Conservation (phyloP, 768 basidiomycete species). For the Boletus tomentosulus region DNA sequence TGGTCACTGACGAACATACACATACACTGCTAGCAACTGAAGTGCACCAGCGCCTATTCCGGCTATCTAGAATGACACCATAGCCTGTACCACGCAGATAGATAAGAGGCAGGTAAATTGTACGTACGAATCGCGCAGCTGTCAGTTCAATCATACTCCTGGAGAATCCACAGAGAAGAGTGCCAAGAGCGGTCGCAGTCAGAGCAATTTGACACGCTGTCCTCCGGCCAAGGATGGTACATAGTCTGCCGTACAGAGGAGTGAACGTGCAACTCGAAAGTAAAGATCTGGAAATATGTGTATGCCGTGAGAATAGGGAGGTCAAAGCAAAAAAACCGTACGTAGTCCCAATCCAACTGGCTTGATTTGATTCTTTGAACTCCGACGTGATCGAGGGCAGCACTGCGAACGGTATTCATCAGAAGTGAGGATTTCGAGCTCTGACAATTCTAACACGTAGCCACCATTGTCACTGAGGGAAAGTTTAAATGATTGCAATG, state of each 20-base stretch:
- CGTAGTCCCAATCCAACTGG: conserved; percentile 28
- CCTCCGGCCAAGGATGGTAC: conserved; percentile 66
- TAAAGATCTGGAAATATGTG: conserved; percentile 42
- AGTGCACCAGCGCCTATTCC: conserved; percentile 21
- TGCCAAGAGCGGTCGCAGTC: conserved; percentile 54
- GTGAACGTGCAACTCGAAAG: conserved; percentile 61
- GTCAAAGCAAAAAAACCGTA: neutral
- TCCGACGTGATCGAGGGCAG: conserved; percentile 21
- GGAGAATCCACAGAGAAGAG: conserved; percentile 63
- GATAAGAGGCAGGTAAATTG: too few species aligned
- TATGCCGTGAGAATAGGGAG: too few species aligned
- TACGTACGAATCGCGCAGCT: conserved; percentile 60
- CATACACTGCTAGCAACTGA: conserved; percentile 19
- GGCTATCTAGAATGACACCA: conserved; percentile 14
- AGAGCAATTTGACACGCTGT: conserved; percentile 65
- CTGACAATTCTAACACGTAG: neutral
- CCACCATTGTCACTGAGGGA: neutral
- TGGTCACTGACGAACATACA: too few species aligned
- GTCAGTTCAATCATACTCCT: conserved; percentile 65
- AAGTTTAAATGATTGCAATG: neutral
- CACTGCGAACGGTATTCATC: conserved; percentile 1
- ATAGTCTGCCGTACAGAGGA: conserved; percentile 73
- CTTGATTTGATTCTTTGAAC: conserved; percentile 25
- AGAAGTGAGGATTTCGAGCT: neutral
- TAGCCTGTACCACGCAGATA: neutral